Percentiles rank a stretch among this genome's conserved stretches.
phyloP scores from a whole-genome alignment of 2,329 filamentous ascomycete genomes.

The Claviceps citrina region DNA sequence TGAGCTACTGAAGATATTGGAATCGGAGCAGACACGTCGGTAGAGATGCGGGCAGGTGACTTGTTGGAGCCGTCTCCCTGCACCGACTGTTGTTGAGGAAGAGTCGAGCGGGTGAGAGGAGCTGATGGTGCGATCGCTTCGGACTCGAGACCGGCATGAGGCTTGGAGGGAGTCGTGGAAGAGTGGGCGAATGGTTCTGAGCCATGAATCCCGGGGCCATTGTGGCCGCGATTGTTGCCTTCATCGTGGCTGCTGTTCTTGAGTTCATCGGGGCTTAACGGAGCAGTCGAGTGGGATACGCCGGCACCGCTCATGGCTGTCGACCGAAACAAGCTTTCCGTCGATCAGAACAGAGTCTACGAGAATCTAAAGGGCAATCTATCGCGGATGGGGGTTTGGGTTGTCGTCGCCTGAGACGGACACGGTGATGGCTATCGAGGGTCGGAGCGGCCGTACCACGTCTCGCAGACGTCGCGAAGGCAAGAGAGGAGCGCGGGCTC shows the following conservation, averaged over 20 bases:
- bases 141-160: constrained; percentile 13
- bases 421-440: background rate
- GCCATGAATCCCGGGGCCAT: constrained; percentile 5
- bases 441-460: background rate
- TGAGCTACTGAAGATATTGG: constrained; percentile 8
- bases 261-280: constrained; percentile 12
- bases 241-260: background rate
- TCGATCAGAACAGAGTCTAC: no score
- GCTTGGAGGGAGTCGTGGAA: no score
- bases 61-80: constrained; percentile 6
- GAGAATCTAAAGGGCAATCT: background rate
- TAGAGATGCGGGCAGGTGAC: constrained; percentile 23
- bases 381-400: background rate
- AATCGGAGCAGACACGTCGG: constrained; percentile 16
- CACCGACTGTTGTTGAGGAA: constrained; percentile 8
- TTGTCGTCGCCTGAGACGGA: background rate
- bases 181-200: no score
- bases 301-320: constrained; percentile 18
- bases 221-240: background rate
- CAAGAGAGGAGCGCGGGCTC: constrained; percentile 10
- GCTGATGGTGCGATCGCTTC: constrained; percentile 22
- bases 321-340: no score
- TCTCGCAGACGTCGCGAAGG: constrained; percentile 5
- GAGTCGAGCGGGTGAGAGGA: constrained; percentile 9
- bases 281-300: constrained; percentile 13